Percentiles rank a stretch among this genome's conserved stretches.
These are phyloP conservation scores for Gossypium anomalum DNA, from an alignment of 345 rosid genomes.

Conservation along the genomic window DNA sequence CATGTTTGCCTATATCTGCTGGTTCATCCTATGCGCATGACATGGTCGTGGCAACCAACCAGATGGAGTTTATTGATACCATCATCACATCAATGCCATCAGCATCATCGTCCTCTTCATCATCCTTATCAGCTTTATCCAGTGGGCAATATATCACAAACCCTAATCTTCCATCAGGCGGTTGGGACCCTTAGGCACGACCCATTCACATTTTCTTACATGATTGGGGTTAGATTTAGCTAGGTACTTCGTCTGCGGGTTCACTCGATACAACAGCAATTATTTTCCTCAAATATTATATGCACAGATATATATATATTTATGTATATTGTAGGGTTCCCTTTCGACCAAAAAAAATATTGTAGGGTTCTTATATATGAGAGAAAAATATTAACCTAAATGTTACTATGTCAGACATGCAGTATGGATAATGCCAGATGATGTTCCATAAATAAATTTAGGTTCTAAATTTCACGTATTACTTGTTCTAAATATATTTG, in stretches of 20 bases:
- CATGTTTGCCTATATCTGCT: constrained; percentile 27
- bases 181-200: constrained; percentile 48
- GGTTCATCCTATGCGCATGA: constrained; percentile 22
- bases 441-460: constrained; percentile 23
- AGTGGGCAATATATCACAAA: constrained; percentile 43
- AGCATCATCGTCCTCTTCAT: constrained; percentile 31
- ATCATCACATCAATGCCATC: constrained; percentile 43
- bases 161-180: constrained; percentile 44
- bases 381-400: constrained; percentile 31
- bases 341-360: too few relatives aligned
- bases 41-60: constrained; percentile 24
- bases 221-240: background rate
- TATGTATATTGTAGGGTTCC: constrained; percentile 3
- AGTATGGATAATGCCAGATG: constrained; percentile 23
- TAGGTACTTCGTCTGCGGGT: background rate
- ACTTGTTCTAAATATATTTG: background rate
- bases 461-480: constrained; percentile 12
- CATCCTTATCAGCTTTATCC: constrained; percentile 33
- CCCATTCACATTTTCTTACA: background rate
- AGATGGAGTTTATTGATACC: constrained; percentile 53
- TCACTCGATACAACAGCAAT: constrained; percentile 13
- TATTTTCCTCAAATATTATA: constrained; percentile 17
- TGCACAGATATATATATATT: background rate
- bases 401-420: constrained; percentile 39
- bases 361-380: background rate